A percentile compares a stretch with the other conserved stretches of the same genome.
Evolutionary conservation across 2,329 filamentous ascomycete genomes (phyloP).

Genomic region (Fusarium stilboides): DNA sequence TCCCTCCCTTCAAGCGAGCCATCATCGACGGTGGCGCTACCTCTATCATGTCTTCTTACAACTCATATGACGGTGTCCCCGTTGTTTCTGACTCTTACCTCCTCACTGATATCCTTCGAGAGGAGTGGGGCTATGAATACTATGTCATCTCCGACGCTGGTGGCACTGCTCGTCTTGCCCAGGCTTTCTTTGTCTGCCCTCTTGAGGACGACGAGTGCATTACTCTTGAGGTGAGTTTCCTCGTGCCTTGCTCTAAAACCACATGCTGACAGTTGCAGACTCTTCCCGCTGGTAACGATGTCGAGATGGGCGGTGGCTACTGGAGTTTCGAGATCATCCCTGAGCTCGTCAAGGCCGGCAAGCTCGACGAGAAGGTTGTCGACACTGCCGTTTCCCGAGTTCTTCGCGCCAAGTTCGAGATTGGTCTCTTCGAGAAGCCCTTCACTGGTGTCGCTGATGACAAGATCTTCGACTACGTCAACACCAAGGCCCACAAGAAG

Average conservation of each 20-base stretch:
- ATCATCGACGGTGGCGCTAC: conserved; percentile 79
- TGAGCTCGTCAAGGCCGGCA: conserved; percentile 72
- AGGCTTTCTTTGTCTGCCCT: conserved; percentile 74
- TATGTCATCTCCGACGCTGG: conserved; percentile 76
- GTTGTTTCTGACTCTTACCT: conserved; percentile 76
- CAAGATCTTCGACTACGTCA: conserved; percentile 71
- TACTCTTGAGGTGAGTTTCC: conserved; percentile 65
- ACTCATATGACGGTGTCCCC: conserved; percentile 81
- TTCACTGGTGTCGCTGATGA: conserved; percentile 71
- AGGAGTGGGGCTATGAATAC: conserved; percentile 82
- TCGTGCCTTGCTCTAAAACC: accelerated
- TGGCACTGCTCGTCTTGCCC: conserved; percentile 77
- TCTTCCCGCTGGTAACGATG: conserved; percentile 78
- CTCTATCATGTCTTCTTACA: conserved; percentile 81
- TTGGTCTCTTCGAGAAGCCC: conserved; percentile 80
- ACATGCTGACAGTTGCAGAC: conserved; percentile 55
- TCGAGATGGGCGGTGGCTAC: conserved; percentile 83
- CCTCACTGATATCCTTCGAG: conserved; percentile 77
- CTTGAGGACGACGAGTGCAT: conserved; percentile 75
- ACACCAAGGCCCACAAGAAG: conserved; percentile 71
- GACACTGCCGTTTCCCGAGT: conserved; percentile 76
- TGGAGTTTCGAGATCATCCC: conserved; percentile 80
- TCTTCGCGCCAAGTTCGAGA: conserved; percentile 77
- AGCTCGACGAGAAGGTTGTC: conserved; percentile 71
- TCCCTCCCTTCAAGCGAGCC: conserved; percentile 76